Conservation (phyloP, 2,329 filamentous ascomycete species). For the Hortaea sp. region DNA sequence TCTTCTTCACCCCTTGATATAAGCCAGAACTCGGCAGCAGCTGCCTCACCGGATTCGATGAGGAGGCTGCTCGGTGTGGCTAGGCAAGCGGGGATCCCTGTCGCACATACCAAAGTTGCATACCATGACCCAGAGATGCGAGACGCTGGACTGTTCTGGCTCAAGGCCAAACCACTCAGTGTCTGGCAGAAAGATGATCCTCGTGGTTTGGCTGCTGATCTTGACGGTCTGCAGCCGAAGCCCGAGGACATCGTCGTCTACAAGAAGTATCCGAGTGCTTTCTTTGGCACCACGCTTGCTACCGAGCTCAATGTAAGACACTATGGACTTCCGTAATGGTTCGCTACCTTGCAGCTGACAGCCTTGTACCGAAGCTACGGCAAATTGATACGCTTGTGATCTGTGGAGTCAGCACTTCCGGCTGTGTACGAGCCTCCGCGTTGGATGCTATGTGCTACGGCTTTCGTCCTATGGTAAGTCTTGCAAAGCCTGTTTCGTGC, state of each 20-base stretch:
- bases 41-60: slow-evolving; percentile 11
- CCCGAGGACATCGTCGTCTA: slow-evolving; percentile 11
- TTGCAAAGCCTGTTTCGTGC: not conserved
- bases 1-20: slow-evolving; percentile 13
- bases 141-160: slow-evolving; percentile 15
- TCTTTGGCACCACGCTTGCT: slow-evolving; percentile 15
- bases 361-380: not conserved
- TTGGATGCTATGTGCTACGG: slow-evolving; percentile 16
- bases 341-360: too few species aligned
- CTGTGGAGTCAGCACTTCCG: slow-evolving; percentile 14
- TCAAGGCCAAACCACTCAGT: slow-evolving; percentile 9
- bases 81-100: slow-evolving; percentile 6
- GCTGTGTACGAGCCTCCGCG: slow-evolving; percentile 15
- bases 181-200: slow-evolving; percentile 12
- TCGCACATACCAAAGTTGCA: slow-evolving; percentile 13
- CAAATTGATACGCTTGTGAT: slow-evolving; percentile 17
- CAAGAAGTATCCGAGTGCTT: slow-evolving; percentile 14
- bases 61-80: slow-evolving; percentile 9
- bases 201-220: slow-evolving; percentile 5
- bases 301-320: slow-evolving; percentile 5
- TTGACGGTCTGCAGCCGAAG: slow-evolving; percentile 10
- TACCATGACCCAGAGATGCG: slow-evolving; percentile 13
- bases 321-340: not conserved
- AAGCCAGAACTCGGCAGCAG: slow-evolving; percentile 12
- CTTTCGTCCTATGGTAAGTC: slow-evolving; percentile 11